Evolutionary conservation across 2,329 filamentous ascomycete species (phyloP), one percentile per base, ranked within the genome.

Genomic region (Dactylellina parvicollis): DNA sequence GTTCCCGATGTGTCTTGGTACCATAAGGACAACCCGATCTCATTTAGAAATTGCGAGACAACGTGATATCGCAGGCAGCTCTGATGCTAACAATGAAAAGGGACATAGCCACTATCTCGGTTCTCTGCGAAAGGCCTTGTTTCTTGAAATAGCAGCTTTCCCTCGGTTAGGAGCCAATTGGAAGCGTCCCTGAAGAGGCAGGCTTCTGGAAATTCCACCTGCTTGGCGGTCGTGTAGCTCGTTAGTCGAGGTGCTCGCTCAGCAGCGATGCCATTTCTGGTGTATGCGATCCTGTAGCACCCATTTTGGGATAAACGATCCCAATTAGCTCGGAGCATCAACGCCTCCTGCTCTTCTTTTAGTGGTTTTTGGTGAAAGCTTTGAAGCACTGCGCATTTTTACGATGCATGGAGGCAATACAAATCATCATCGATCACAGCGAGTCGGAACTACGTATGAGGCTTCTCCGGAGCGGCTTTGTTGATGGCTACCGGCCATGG

Each of bases 101-200:
- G 32, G 34, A 67, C 66, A 71, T 71, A 71, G 66, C 66, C 66
- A 71, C 66, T 62, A 64, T 71, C 66, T 71, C 66, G 66, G 57
- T 71, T 71, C 47, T 55, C 30, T 5, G 40, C 44, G 22, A 44
- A 56, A 49, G 55, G 16, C 57, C 42, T n/a, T 56, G 66, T 64
- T 64, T 62, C 66, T 62, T 59, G 66, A 71, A 71, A 71, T 71
- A 71, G 66, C 57, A 64, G n/a, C 65, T 52, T 14, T 40, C 24
- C 32, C 50, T 71, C 66, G 66, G 57, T 32, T 56, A 57, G 5
- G 9, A 42, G 20, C 66, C 66, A 71, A 71, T 71, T 44, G 57
- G 57, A 57, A 28, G 9, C 42, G 22, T 49, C 49, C 42, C 57
- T 50, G 24, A 18, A 36, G 20, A 57, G 44, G 44, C 57, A 56